Evolutionary conservation across 345 rosid species (phyloP), one percentile per base, ranked within the genome.

Genomic region (Murraya koenigii): DNA sequence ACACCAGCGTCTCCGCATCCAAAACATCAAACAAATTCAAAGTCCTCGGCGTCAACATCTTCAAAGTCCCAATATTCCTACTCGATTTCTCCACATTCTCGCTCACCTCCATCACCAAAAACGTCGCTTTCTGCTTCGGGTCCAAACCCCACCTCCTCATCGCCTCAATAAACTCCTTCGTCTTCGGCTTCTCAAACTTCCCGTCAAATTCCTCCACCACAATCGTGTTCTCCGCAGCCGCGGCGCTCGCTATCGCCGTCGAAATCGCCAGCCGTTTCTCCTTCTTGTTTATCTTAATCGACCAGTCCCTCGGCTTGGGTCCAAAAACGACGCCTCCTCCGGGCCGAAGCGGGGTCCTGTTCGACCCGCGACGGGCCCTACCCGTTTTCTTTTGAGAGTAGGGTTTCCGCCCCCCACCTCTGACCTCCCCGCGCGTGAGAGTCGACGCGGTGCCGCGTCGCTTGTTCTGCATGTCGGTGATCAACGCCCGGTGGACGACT

Each of bases 371-470:
- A 10, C 98, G 89, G 32, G 99, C 98, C 55, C 89, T 79, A 0
- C 99, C 99, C 1, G 97, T 93, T 76, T 90, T 91, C 97, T 93
- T 96, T 80, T 96, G 98, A 3, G 86, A 75, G 80, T 91, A 96
- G 15, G 98, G 98, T 14, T 96, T 96, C 72, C 59, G 88, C 0
- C 99, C 99, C 19, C 99, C 99, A 3, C 99, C 99, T 20, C 97
- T 81, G 28, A 96, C 99, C 78, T 96, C 95, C n/a, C 82, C 85
- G 7, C 98, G 93, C 60, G 98, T 93, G 69, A 88, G 88, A 10
- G 98, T 95, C 62, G 97, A 94, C 19, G 99, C 98, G 22, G 97
- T 94, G 41, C 98, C 98, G 5, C 99, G 92, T 41, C 99, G 94
- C 82, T 89, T 89, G 91, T 94, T 93, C 78, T 85, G 97, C 41